Base-by-base conservation (phyloP, 2,329 filamentous ascomycete genomes). In the Microthyrium microscopicum region DNA sequence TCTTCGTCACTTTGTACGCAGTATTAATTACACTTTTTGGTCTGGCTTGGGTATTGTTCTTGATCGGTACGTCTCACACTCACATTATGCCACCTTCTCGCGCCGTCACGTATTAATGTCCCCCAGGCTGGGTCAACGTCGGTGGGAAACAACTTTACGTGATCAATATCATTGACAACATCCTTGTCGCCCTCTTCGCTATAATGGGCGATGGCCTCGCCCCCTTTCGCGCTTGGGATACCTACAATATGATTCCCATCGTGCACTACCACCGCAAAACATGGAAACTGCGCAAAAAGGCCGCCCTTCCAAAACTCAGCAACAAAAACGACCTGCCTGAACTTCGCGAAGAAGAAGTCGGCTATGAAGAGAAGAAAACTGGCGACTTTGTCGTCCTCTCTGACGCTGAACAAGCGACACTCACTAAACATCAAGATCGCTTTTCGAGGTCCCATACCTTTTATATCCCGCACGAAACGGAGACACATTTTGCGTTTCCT, bases 401-500 rank as follows among this genome's bases (percentile, higher is more conserved):
- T 1, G 54, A 53, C 5, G 54, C 66, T 38, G 77, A 89, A 50
- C 77, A 84, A 46, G 64, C 65, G 39, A 70, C 66, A 31, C 64
- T 91, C 7, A 64, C 74, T 32, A 75, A 89, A 48, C 82, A 91
- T 46, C 77, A 85, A 47, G 66, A 63, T 43, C 87, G 85, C 46
- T 78, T 89, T 46, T 67, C 77, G 47, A 82, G 77, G 44, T 83
- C 77, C 0, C 82, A 91, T 51, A 84, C 78, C 5, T 91, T 87
- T 53, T 91, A 91, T 62, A 85, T 85, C 46, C 81, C 82, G 0
- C 77, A 91, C 52, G 82, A 91, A 54, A 91, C 82, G 0, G 63
- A 71, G 21, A 91, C 82, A 0, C 82, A 91, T 49, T 66, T 73
- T 48, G 77, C 82, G 1, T 91, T 91, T 40, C 80, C 82, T 0